Percentiles rank a stretch among this genome's conserved stretches.
Evolutionary conservation across 2,329 filamentous ascomycete species (phyloP).

Genomic region (Cephalotrichum gorgonifer): DNA sequence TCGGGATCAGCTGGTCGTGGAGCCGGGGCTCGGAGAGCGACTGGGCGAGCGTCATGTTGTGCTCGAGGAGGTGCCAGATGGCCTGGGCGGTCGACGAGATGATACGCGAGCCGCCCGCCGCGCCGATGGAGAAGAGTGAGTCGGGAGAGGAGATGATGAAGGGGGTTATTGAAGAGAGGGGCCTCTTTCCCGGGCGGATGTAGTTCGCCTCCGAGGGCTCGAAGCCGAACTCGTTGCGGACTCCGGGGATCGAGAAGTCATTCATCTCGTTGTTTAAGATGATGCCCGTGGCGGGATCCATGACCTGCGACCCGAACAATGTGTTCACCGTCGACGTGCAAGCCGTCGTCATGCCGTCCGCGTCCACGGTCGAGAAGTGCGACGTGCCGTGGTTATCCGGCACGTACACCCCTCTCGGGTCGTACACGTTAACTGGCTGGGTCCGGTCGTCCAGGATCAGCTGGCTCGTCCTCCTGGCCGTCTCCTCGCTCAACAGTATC

Average conservation of each 20-base stretch:
- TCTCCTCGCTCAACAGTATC: slow-evolving; percentile 52
- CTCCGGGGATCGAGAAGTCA: slow-evolving; percentile 78
- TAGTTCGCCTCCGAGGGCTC: slow-evolving; percentile 72
- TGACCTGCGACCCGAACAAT: slow-evolving; percentile 68
- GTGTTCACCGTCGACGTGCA: slow-evolving; percentile 84
- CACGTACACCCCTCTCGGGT: slow-evolving; percentile 55
- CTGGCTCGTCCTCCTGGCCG: slow-evolving; percentile 46
- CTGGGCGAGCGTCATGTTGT: slow-evolving; percentile 43
- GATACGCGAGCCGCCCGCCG: slow-evolving; percentile 74
- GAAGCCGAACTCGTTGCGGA: slow-evolving; percentile 75
- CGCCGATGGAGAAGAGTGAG: slow-evolving; percentile 59
- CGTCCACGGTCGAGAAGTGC: slow-evolving; percentile 63
- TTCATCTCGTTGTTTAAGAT: slow-evolving; percentile 50
- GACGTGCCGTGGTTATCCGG: slow-evolving; percentile 65
- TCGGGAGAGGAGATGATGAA: slow-evolving; percentile 59
- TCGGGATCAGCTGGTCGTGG: slow-evolving; percentile 75
- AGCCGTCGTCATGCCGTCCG: slow-evolving; percentile 63
- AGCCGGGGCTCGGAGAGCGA: slow-evolving; percentile 59
- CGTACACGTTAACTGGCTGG: slow-evolving; percentile 62
- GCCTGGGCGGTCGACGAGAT: slow-evolving; percentile 70
- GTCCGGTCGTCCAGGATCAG: slow-evolving; percentile 66
- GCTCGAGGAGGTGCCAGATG: slow-evolving; percentile 62
- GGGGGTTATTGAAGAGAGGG: slow-evolving; percentile 73
- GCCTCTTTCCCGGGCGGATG: slow-evolving; percentile 69
- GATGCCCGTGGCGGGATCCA: slow-evolving; percentile 74